Percentiles rank a stretch among this genome's conserved stretches.
These are phyloP conservation scores for Lagenidium giganteum DNA, from an alignment of 352 stramenopile genomes.

Conservation along the genomic window DNA sequence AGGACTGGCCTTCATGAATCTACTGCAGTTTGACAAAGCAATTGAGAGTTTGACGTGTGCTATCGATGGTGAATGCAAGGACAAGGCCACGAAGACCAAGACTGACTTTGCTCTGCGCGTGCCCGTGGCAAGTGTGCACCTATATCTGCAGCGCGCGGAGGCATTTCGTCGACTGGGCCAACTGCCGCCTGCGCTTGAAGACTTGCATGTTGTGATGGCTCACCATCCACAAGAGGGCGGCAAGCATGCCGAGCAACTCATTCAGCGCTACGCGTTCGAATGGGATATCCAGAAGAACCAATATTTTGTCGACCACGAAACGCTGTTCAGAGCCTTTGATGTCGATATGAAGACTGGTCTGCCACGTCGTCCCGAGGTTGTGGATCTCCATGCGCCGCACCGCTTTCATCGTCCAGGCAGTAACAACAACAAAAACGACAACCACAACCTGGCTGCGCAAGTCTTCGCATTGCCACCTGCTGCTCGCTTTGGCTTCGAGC, in stretches of 20 bases:
- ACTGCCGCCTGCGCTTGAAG: conserved; percentile 31
- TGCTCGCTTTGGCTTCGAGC: conserved; percentile 28
- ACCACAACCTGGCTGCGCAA: no score
- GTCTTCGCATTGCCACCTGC: conserved; percentile 17
- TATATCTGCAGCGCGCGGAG: conserved; percentile 39
- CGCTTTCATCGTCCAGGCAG: no score
- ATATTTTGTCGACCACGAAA: conserved; percentile 47
- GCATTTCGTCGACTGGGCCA: conserved; percentile 42
- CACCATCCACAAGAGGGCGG: conserved; percentile 14
- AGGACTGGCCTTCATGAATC: conserved; percentile 30
- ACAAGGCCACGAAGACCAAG: conserved; percentile 4
- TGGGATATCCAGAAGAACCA: conserved; percentile 41
- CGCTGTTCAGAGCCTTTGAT: conserved; percentile 43
- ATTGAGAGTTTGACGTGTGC: conserved; percentile 40
- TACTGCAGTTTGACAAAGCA: conserved; percentile 23
- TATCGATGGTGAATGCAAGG: conserved; percentile 9
- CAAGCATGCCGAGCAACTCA: conserved; percentile 11
- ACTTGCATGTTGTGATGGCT: conserved; percentile 32
- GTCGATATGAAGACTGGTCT: conserved; percentile 31
- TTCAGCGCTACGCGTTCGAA: conserved; percentile 7
- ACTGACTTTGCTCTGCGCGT: conserved; percentile 8
- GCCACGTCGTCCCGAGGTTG: conserved; percentile 32
- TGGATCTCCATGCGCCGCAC: conserved; percentile 20
- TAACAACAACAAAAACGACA: conserved; percentile 5
- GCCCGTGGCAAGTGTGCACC: conserved; percentile 19